Evolutionary conservation across 2,329 filamentous ascomycete species (phyloP), one percentile per base, ranked within the genome.

Genomic region (Trichocomaceae sp.): DNA sequence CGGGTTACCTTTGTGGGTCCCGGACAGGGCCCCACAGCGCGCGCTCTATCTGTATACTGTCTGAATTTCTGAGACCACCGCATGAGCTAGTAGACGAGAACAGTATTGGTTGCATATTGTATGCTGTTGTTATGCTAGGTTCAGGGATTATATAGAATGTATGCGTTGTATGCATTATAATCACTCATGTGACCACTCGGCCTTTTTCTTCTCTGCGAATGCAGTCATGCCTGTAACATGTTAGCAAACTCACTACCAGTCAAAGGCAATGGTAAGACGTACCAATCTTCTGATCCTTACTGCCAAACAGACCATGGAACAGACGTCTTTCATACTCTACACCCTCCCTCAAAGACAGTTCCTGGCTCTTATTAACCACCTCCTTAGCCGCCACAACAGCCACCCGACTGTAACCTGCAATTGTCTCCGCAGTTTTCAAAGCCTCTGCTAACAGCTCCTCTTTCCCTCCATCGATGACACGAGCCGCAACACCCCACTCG

Each of bases 281-380:
- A 72, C 90, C 91, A 71, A 96, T 88, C 80, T 97, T 99, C 76
- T 99, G 93, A 73, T 99, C 93, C 75, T 89, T 83, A 69, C 87
- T 95, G 20, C 92, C 93, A 76, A 99, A 99, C 66, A 96, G 68
- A 23, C 85, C 82, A 74, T 99, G 93, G 79, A 99, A 99, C 33
- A 97, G 80, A 52, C 91, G 83, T 68, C 93, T 81, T 81, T 99
- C 93, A 74, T 84, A 97, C 75, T 99, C 93, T 1, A 99, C 87
- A 13, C 93, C 93, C 66, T 97, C 93, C 63, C 87, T 78, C 57
- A 99, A 76, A 3, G 86, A 79, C 62, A 96, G 74, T 64, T 99
- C 93, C 78, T 97, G 91, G 72, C 90, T 96, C 84, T 96, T 97
- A 72, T 97, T 96, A 54, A 99, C 92, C n/a, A 93, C 92, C 79